Conservation (phyloP, 1,139 yeast species). For the Saccharomyces hybrid region DNA sequence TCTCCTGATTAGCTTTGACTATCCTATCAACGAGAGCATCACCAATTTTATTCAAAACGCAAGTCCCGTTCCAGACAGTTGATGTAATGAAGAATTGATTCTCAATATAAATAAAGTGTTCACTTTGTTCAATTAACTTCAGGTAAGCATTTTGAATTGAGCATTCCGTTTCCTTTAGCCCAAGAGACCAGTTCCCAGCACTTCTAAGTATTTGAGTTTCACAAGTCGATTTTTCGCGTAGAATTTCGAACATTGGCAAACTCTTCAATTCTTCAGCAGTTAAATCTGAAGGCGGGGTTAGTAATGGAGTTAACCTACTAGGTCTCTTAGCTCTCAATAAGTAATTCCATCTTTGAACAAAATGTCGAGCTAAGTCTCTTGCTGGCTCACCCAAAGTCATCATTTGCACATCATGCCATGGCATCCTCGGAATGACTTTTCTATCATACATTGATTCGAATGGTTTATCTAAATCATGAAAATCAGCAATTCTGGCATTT, state of each 20-base stretch:
- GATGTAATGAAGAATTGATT: slow-evolving; percentile 91
- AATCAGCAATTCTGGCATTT: slow-evolving; percentile 88
- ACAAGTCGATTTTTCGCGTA: slow-evolving; percentile 58
- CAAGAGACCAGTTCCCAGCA: slow-evolving; percentile 88
- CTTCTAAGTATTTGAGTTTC: slow-evolving; percentile 87
- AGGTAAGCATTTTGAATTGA: slow-evolving; percentile 91
- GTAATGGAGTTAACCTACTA: slow-evolving; percentile 81
- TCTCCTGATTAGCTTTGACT: slow-evolving; percentile 73
- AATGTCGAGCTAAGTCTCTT: slow-evolving; percentile 85
- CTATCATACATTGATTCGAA: slow-evolving; percentile 92
- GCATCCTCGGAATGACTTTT: slow-evolving; percentile 80
- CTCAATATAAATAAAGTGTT: slow-evolving; percentile 89
- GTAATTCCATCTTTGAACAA: slow-evolving; percentile 97
- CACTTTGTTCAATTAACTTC: slow-evolving; percentile 82
- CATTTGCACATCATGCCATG: slow-evolving; percentile 99
- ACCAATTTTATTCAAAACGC: slow-evolving; percentile 83
- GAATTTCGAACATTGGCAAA: slow-evolving; percentile 40
- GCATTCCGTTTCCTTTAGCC: slow-evolving; percentile 73
- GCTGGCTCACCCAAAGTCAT: slow-evolving; percentile 94
- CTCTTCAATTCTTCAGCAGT: slow-evolving; percentile 59
- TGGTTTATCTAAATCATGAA: slow-evolving; percentile 71
- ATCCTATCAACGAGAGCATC: slow-evolving; percentile 95
- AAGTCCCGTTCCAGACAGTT: slow-evolving; percentile 76
- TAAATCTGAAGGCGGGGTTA: slow-evolving; percentile 88
- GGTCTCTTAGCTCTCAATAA: slow-evolving; percentile 88